These are phyloP conservation scores for Annulohypoxylon nitens DNA, from an alignment of 495 filamentous ascomycete species.

Conservation along the genomic window DNA sequence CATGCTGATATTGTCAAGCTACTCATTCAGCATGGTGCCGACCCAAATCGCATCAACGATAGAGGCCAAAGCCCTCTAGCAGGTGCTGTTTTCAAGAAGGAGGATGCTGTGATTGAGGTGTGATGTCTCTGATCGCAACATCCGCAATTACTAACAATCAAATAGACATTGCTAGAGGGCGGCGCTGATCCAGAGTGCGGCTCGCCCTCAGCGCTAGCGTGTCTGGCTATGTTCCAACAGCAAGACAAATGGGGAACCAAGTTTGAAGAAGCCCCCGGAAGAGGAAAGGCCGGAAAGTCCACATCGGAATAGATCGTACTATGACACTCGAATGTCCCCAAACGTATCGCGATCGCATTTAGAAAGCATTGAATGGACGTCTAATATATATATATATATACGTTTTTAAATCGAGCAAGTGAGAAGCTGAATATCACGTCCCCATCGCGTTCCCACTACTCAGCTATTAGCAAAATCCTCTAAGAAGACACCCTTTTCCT, in stretches of 20 bases:
- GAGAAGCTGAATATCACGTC: no score
- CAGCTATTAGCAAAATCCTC: no score
- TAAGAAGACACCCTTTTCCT: no score
- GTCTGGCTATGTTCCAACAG: constrained; percentile 64
- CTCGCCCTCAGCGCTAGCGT: constrained; percentile 61
- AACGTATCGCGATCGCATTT: no score
- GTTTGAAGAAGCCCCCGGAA: constrained; percentile 61
- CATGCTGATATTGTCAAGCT: constrained; percentile 64
- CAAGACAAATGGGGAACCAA: constrained; percentile 62
- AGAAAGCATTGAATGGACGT: no score
- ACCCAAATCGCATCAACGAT: constrained; percentile 67
- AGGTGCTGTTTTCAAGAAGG: constrained; percentile 69
- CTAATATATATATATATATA: no score
- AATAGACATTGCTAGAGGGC: constrained; percentile 58
- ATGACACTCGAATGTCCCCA: background rate
- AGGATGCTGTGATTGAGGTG: constrained; percentile 63
- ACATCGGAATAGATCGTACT: constrained; percentile 14
- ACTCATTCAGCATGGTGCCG: constrained; percentile 63
- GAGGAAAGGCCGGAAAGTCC: constrained; percentile 51
- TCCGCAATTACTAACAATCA: background rate
- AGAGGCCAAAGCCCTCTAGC: constrained; percentile 66
- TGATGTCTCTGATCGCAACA: background rate
- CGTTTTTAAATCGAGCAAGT: no score
- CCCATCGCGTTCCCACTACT: no score
- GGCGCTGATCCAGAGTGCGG: constrained; percentile 67